phyloP scores from a whole-genome alignment of 2,329 filamentous ascomycete genomes.

The Venturia aucupariae region DNA sequence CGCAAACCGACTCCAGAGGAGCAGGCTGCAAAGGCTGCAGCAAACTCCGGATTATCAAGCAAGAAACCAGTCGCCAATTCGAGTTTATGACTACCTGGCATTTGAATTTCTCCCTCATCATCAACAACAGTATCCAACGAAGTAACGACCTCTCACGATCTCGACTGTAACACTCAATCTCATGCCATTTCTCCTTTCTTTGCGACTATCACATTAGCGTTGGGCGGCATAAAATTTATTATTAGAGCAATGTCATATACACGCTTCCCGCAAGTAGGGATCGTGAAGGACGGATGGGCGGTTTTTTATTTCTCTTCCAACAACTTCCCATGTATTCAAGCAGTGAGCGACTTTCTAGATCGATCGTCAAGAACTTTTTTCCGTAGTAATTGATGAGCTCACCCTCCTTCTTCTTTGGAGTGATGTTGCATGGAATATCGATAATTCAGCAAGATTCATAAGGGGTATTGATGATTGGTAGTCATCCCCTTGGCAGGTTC shows the following conservation, averaged over 20 bases:
- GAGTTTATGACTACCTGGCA: not conserved
- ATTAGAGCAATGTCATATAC: not conserved
- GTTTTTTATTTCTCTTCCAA: not conserved
- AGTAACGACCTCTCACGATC: not conserved
- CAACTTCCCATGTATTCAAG: not conserved
- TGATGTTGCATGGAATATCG: too few relatives aligned
- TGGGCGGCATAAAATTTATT: not conserved
- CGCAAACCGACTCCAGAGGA: slow-evolving; percentile 14
- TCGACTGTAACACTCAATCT: not conserved
- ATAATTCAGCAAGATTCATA: too few relatives aligned
- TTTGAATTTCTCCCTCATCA: not conserved
- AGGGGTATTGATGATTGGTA: too few relatives aligned
- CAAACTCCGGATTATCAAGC: not conserved
- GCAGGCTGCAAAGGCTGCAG: not conserved
- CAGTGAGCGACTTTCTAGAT: not conserved
- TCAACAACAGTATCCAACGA: not conserved
- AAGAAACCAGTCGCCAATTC: not conserved
- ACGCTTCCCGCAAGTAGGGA: not conserved
- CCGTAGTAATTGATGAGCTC: too few relatives aligned
- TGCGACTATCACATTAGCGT: not conserved
- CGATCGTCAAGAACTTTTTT: not conserved
- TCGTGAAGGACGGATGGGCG: not conserved
- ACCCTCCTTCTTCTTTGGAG: too few relatives aligned
- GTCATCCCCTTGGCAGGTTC: too few relatives aligned
- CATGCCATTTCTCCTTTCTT: not conserved